These are phyloP conservation scores for Neurospora intermedia DNA, from an alignment of 495 filamentous ascomycete species.

Conservation along the genomic window DNA sequence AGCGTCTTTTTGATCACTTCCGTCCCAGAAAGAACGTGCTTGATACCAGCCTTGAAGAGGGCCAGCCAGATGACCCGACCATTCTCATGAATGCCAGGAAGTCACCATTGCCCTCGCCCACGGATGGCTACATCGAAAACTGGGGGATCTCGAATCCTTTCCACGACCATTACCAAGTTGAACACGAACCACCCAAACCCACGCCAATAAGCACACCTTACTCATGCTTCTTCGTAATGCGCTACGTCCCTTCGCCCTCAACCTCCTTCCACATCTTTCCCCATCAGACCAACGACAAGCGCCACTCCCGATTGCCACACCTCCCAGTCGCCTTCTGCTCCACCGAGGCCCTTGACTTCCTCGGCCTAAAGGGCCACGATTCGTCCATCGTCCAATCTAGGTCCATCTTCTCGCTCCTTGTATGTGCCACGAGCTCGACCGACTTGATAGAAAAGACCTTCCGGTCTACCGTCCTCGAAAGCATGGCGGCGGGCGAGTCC, in stretches of 20 bases:
- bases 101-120: background rate
- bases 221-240: constrained; percentile 32
- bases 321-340: constrained; percentile 21
- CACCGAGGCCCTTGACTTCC: constrained; percentile 24
- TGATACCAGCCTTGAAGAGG: background rate
- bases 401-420: constrained; percentile 42
- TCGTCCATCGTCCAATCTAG: constrained; percentile 27
- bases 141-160: background rate
- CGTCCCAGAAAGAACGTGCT: background rate
- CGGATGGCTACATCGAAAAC: background rate
- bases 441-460: constrained; percentile 22
- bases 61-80: background rate
- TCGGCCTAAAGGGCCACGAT: constrained; percentile 28
- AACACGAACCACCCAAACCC: constrained; percentile 28
- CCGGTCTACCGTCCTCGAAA: constrained; percentile 26
- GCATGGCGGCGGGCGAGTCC: constrained; percentile 28
- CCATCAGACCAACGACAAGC: background rate
- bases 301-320: background rate
- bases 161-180: background rate
- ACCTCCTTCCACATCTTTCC: background rate
- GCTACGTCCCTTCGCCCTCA: constrained; percentile 3
- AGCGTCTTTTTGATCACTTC: background rate
- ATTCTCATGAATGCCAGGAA: background rate
- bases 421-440: constrained; percentile 24
- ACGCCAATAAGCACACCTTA: constrained; percentile 24